Conservation (phyloP, 192 early-diverging fungal genomes). For the Entomortierella chlamydospora region DNA sequence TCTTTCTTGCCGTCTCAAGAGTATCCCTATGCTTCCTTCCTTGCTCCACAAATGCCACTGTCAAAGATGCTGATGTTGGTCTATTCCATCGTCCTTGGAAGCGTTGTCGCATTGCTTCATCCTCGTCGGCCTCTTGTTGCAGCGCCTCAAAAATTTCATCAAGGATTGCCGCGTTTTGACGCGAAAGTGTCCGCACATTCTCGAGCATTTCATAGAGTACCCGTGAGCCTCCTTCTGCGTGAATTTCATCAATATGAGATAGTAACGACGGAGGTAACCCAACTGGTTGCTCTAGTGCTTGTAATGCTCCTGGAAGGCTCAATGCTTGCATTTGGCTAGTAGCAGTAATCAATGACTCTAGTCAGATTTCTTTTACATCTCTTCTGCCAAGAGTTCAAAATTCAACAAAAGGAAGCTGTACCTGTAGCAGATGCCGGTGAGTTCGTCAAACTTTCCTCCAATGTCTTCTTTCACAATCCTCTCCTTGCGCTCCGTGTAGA, state of each 20-base stretch:
- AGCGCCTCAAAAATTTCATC: constrained; percentile 76
- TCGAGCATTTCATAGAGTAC: constrained; percentile 73
- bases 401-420: constrained; percentile 11
- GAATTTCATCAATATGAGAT: constrained; percentile 79
- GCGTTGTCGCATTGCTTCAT: constrained; percentile 68
- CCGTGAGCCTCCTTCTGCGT: constrained; percentile 74
- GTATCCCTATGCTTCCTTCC: constrained; percentile 67
- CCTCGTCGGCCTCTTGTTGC: constrained; percentile 76
- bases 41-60: constrained; percentile 65
- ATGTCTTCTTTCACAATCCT: constrained; percentile 77
- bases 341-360: not conserved
- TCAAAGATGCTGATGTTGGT: constrained; percentile 63
- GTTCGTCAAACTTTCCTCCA: constrained; percentile 71
- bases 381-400: too few species aligned
- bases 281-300: constrained; percentile 80
- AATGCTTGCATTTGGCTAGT: constrained; percentile 72
- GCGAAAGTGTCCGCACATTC: constrained; percentile 65
- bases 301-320: constrained; percentile 76
- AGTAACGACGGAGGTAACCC: constrained; percentile 80
- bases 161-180: constrained; percentile 66
- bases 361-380: too few species aligned
- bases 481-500: constrained; percentile 89
- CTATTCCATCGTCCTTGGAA: constrained; percentile 71
- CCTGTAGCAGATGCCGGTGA: constrained; percentile 76
- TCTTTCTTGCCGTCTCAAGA: constrained; percentile 68